Base-by-base conservation (phyloP, 1,139 yeast species). In the Arxiozyma bovina region DNA sequence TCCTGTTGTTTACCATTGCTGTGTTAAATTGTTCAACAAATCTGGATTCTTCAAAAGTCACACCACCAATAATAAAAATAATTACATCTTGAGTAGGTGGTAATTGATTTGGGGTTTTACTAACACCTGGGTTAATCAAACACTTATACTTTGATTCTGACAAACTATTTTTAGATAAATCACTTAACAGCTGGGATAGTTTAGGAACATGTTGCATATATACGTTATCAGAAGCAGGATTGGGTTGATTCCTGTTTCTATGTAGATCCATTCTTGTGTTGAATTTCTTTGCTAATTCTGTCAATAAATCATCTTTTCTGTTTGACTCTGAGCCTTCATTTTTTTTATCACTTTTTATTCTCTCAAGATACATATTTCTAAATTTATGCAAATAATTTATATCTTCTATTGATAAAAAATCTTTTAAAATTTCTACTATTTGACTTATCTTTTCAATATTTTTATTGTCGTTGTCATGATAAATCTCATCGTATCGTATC, bases 1-100 rank as follows among this genome's bases (percentile, higher is more conserved):
- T 80, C 2, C 79, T 79, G 50, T 75, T 76, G 51, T 74, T 52
- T 27, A 42, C 74, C 64, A 66, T 66, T 20, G 78, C 70, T 22
- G 70, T 70, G 64, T 85, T 84, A 60, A 90, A 75, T 60, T 89
- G 89, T 55, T 87, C 81, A 4, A 90, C 83, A 48, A 90, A 72
- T 55, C 96, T 78, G 0, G 95, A 87, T 68, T 93, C 99, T 68
- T 91, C 98, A 66, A 82, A 90, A 0, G 98, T 93, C 2, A 81
- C 85, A 4, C 99, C 99, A 12, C 98, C 98, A 53, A 89, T 82
- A 55, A 91, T 75, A 67, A 87, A 93, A 1, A 93, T 78, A 17
- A 93, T 77, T 9, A 93, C 76, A 63, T 90, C 96, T 65, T 86
- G 94, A 1, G 87, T 78, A 73, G 75, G 60, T 66, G 61, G 34